Evolutionary conservation across 1,284 basidiomycete genomes (phyloP).

Genomic region (Wallemia hederae): DNA sequence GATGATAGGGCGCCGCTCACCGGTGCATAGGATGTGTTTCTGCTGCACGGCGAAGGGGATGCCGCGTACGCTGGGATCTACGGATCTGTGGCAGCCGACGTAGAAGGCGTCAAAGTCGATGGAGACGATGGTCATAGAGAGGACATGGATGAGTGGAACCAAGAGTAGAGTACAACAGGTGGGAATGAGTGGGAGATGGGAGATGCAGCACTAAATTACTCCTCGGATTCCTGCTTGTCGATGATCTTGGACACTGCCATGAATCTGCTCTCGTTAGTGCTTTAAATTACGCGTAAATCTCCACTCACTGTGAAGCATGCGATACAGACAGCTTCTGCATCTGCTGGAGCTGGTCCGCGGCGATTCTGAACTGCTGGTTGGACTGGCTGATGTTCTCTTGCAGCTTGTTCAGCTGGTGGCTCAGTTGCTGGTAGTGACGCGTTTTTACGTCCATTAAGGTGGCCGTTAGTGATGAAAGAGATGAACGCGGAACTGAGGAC

Average conservation of each 20-base stretch:
- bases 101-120: constrained; percentile 1
- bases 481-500: neutral
- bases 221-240: neutral
- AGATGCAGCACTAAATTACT: neutral
- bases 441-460: neutral
- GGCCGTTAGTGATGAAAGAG: neutral
- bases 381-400: neutral
- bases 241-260: neutral
- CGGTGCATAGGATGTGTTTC: neutral
- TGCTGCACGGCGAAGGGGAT: neutral
- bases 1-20: neutral
- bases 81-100: neutral
- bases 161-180: too few species aligned
- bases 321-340: neutral
- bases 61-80: neutral
- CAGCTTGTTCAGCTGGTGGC: neutral
- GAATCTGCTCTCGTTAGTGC: neutral
- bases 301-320: neutral
- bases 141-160: too few species aligned
- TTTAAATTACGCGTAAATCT: neutral
- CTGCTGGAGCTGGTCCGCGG: neutral
- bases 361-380: neutral
- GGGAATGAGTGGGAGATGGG: too few species aligned
- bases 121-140: neutral
- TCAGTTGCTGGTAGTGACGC: neutral